Conservation (phyloP, 2,329 filamentous ascomycete genomes). For the Diplodia scrobiculata region DNA sequence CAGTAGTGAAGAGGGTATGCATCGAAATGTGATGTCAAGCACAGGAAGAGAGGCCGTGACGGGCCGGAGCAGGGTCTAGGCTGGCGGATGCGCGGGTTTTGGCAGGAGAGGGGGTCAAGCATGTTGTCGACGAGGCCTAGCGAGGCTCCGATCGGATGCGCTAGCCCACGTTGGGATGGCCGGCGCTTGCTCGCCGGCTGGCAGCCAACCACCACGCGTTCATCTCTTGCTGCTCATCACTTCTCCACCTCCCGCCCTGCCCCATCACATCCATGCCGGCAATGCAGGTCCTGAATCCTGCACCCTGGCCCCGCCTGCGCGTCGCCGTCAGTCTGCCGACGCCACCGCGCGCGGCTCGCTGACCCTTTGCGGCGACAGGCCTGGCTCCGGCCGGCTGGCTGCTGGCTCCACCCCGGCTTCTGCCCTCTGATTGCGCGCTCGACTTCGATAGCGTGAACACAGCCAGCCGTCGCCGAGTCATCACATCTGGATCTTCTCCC, state of each 20-base stretch:
- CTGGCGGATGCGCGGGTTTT: constrained; percentile 4
- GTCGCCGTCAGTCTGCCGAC: constrained; percentile 23
- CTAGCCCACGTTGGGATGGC: not conserved
- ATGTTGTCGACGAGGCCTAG: constrained; percentile 3
- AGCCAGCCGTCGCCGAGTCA: constrained; percentile 5
- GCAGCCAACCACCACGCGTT: constrained; percentile 1
- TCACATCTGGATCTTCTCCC: not conserved
- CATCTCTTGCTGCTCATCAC: constrained; percentile 13
- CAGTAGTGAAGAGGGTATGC: not conserved
- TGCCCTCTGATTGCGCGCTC: constrained; percentile 13
- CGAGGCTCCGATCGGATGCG: constrained; percentile 1
- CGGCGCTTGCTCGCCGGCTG: constrained; percentile 23
- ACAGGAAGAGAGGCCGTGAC: not conserved
- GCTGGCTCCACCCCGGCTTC: not conserved
- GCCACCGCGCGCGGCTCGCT: constrained; percentile 4
- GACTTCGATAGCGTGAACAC: constrained; percentile 3
- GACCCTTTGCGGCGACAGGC: not conserved
- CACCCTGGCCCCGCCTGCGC: not conserved
- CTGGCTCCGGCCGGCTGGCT: constrained; percentile 5
- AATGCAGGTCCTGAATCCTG: constrained; percentile 25
- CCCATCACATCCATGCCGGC: constrained; percentile 22
- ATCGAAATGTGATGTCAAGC: not conserved
- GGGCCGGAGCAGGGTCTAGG: not conserved
- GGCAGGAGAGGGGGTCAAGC: constrained; percentile 10
- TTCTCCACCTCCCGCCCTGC: constrained; percentile 24